These are phyloP conservation scores for Thelonectria olida DNA, from an alignment of 2,329 filamentous ascomycete genomes.

Conservation along the genomic window DNA sequence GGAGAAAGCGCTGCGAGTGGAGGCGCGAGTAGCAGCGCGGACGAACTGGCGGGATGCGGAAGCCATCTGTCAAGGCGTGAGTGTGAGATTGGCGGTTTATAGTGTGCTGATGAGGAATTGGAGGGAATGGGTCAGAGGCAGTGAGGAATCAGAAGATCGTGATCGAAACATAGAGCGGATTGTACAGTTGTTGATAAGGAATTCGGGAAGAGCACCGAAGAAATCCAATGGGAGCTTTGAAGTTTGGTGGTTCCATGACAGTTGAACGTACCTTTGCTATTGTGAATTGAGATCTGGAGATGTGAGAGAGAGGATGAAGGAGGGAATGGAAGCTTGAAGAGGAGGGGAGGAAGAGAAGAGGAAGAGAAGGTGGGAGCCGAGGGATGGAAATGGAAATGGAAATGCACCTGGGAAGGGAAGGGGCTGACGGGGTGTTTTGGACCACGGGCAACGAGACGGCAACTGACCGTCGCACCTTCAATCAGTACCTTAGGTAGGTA, in stretches of 20 bases:
- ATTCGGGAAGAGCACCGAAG: background rate
- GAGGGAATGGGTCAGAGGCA: background rate
- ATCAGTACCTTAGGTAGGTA: slow-evolving; percentile 5
- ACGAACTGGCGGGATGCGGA: slow-evolving; percentile 63
- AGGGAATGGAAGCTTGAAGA: background rate
- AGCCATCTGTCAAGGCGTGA: slow-evolving; percentile 43
- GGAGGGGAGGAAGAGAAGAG: slow-evolving; percentile 1
- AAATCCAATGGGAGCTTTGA: background rate
- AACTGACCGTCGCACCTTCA: too few relatives aligned
- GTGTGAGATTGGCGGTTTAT: slow-evolving; percentile 5
- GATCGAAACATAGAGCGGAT: background rate
- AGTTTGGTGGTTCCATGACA: background rate
- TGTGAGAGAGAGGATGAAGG: slow-evolving; percentile 17
- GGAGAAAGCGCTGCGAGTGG: slow-evolving; percentile 65
- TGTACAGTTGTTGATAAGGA: slow-evolving; percentile 1
- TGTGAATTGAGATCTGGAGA: slow-evolving; percentile 9
- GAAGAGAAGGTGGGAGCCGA: slow-evolving; percentile 8
- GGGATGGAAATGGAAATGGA: slow-evolving; percentile 27
- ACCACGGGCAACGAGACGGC: slow-evolving; percentile 22
- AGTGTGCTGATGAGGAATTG: background rate
- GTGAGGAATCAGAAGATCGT: background rate
- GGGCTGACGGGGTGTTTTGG: slow-evolving; percentile 12
- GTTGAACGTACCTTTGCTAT: slow-evolving; percentile 31
- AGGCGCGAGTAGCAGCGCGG: slow-evolving; percentile 67
- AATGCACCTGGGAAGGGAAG: slow-evolving; percentile 27